These are phyloP conservation scores for Diaporthe amygdali DNA, from an alignment of 2,329 filamentous ascomycete genomes.

Conservation along the genomic window DNA sequence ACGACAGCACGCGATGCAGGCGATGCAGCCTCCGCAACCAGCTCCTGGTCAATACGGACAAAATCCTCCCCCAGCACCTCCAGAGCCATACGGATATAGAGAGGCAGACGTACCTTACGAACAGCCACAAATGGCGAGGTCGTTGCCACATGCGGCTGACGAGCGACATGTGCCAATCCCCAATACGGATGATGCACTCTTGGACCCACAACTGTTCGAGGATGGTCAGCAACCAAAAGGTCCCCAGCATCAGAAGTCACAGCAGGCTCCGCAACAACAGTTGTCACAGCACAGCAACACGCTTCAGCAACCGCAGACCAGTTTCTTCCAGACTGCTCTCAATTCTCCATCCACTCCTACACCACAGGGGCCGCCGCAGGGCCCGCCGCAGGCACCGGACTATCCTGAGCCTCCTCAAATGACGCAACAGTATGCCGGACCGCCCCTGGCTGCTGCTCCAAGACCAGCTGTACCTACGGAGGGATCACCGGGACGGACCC, in stretches of 20 bases:
- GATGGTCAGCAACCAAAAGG: slow-evolving; percentile 15
- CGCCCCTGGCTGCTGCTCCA: neutral
- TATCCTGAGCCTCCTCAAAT: slow-evolving; percentile 20
- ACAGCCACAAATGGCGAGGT: slow-evolving; percentile 11
- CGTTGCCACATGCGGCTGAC: slow-evolving; percentile 14
- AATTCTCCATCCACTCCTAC: slow-evolving; percentile 23
- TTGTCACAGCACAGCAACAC: slow-evolving; percentile 17
- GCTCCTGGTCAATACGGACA: slow-evolving; percentile 5
- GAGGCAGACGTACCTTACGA: slow-evolving; percentile 16
- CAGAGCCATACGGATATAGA: slow-evolving; percentile 17
- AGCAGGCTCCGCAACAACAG: slow-evolving; percentile 10
- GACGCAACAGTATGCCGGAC: slow-evolving; percentile 9
- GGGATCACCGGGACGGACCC: slow-evolving; percentile 23
- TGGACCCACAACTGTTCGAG: slow-evolving; percentile 24
- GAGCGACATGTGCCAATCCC: slow-evolving; percentile 21
- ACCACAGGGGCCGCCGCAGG: neutral
- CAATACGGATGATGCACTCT: slow-evolving; percentile 24
- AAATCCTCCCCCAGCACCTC: neutral
- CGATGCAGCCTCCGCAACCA: slow-evolving; percentile 23
- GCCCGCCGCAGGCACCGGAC: neutral
- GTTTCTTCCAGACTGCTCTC: slow-evolving; percentile 25
- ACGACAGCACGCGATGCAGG: slow-evolving; percentile 18
- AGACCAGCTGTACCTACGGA: neutral
- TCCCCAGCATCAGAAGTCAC: slow-evolving; percentile 18
- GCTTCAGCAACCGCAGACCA: slow-evolving; percentile 23